Conservation (phyloP, 768 basidiomycete species). For the Vishniacozyma victoriae region DNA sequence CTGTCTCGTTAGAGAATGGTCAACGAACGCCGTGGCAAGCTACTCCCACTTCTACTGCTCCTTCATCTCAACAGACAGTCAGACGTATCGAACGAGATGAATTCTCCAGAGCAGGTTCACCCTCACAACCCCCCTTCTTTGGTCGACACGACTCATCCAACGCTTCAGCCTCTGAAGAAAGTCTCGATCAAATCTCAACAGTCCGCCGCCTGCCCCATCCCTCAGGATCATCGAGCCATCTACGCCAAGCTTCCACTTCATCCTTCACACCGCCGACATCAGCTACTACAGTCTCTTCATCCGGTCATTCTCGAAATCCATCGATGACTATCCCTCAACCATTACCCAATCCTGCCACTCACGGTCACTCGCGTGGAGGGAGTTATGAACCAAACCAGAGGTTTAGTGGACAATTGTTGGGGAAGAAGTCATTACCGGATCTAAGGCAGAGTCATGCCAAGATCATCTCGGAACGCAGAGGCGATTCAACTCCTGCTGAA, state of each 20-base stretch:
- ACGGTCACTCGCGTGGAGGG: slow-evolving; percentile 36
- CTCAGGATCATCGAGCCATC: slow-evolving; percentile 6
- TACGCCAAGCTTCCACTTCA: slow-evolving; percentile 15
- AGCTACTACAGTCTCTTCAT: slow-evolving; percentile 22
- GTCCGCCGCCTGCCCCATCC: no score
- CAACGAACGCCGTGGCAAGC: no score
- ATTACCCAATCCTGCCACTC: slow-evolving; percentile 3
- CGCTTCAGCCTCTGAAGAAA: no score
- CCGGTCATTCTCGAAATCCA: slow-evolving; percentile 53
- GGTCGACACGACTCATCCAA: no score
- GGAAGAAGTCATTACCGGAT: slow-evolving; percentile 84
- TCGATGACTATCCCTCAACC: slow-evolving; percentile 52
- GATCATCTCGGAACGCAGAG: slow-evolving; percentile 46
- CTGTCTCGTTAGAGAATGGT: slow-evolving; percentile 6
- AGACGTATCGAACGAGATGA: no score
- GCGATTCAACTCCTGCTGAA: slow-evolving; percentile 12
- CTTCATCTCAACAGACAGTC: slow-evolving; percentile 26
- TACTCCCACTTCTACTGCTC: no score
- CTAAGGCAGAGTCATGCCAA: slow-evolving; percentile 54
- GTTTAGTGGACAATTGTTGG: slow-evolving; percentile 31
- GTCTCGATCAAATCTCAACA: no score
- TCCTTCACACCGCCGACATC: slow-evolving; percentile 23
- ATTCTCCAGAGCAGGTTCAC: no score
- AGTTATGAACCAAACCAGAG: slow-evolving; percentile 40
- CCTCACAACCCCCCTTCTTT: no score